Conservation (phyloP, 805 yeast genomes). For the Candida incommunis region DNA sequence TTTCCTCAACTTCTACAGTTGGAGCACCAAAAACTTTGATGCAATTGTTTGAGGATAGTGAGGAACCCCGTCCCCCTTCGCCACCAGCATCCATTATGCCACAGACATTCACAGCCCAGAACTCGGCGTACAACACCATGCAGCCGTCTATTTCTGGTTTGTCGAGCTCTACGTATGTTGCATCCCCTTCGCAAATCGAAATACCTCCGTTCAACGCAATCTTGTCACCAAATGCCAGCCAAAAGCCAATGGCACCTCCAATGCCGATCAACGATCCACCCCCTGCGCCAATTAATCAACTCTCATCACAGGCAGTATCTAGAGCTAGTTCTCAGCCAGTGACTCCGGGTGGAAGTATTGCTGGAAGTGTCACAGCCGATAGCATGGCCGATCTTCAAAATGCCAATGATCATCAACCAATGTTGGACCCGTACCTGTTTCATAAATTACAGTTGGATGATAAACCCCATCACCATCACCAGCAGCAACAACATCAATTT, state of each 20-base stretch:
- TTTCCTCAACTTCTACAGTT: neutral
- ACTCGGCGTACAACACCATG: neutral
- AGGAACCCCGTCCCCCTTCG: neutral
- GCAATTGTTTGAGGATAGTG: neutral
- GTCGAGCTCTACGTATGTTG: constrained; percentile 12
- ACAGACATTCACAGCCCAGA: neutral
- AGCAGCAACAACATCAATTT: no score
- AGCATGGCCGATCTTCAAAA: no score
- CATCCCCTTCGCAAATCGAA: constrained; percentile 4
- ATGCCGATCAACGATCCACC: constrained; percentile 7
- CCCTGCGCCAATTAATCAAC: neutral
- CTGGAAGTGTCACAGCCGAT: no score
- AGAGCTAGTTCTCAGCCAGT: neutral
- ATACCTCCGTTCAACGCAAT: neutral
- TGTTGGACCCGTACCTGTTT: neutral
- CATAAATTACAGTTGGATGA: neutral
- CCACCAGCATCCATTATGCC: constrained; percentile 15
- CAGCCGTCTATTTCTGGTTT: neutral
- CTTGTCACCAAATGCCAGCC: constrained; percentile 5
- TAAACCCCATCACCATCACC: no score
- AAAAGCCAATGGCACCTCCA: constrained; percentile 16
- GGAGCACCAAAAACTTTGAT: neutral
- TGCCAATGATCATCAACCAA: no score
- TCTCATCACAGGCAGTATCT: neutral
- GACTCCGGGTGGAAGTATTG: neutral